Conservation (phyloP, 2,329 filamentous ascomycete genomes). For the Penicillium olsonii region DNA sequence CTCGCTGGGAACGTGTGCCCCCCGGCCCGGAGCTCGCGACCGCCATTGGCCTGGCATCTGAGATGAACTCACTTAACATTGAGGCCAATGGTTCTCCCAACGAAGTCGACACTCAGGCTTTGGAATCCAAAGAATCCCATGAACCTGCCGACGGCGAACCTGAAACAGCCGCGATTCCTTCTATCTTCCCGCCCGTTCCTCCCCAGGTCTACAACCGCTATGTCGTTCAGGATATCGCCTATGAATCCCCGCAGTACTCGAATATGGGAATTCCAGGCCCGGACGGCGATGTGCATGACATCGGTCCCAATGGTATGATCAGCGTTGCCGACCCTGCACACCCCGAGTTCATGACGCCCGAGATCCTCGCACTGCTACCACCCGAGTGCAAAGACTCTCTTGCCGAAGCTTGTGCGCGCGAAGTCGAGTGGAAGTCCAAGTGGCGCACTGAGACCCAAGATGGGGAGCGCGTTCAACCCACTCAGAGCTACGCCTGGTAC, state of each 20-base stretch:
- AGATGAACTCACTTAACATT: slow-evolving; percentile 37
- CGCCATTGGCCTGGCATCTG: slow-evolving; percentile 32
- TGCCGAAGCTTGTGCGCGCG: slow-evolving; percentile 63
- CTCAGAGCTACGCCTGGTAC: slow-evolving; percentile 44
- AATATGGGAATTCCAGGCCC: slow-evolving; percentile 60
- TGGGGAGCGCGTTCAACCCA: slow-evolving; percentile 38
- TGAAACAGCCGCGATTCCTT: slow-evolving; percentile 13
- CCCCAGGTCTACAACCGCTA: slow-evolving; percentile 62
- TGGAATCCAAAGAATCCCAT: slow-evolving; percentile 3
- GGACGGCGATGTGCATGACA: slow-evolving; percentile 39
- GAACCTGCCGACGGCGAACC: slow-evolving; percentile 5
- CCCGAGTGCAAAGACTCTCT: slow-evolving; percentile 69
- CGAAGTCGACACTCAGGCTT: slow-evolving; percentile 14
- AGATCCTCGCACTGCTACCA: slow-evolving; percentile 47
- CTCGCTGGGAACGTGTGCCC: slow-evolving; percentile 73
- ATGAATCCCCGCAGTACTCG: slow-evolving; percentile 60
- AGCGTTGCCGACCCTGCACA: slow-evolving; percentile 36
- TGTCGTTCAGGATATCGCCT: slow-evolving; percentile 62
- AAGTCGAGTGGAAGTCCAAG: slow-evolving; percentile 70
- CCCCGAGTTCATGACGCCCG: slow-evolving; percentile 40
- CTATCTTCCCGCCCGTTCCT: slow-evolving; percentile 58
- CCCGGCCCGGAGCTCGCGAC: slow-evolving; percentile 37
- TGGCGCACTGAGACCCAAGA: slow-evolving; percentile 71
- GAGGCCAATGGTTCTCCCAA: slow-evolving; percentile 26
- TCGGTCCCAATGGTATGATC: slow-evolving; percentile 46